Base-by-base conservation (phyloP, 352 stramenopile species). In the Phytophthora fragariae region DNA sequence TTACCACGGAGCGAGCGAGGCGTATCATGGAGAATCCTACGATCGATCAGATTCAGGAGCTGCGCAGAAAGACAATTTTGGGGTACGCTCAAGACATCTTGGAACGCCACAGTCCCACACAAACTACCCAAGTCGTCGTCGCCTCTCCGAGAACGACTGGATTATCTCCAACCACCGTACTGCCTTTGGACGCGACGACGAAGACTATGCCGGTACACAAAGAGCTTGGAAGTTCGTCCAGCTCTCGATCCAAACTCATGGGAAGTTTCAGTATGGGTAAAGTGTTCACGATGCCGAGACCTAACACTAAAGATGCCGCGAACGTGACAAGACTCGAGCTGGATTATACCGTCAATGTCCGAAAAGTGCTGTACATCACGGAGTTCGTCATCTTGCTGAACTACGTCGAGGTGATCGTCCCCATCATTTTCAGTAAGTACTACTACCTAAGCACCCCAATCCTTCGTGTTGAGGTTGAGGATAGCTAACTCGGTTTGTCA, bases 321-420 rank as follows among this genome's bases (percentile, higher is more conserved):
- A 49, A 66, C 7, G 27, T 63, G 3, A 35, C 47, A 10, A 29
- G 60, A 31, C 62, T 56, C 0, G 66, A 82, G 17, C 64, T 77
- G 9, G 35, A 70, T 17, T 80, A 83, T 17, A 55, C 74, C 1
- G 21, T 67, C 0, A 49, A 72, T 11, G 56, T 73, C 0, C 57
- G 74, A 5, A 55, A 74, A 35, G 47, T 85, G 39, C 67, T 88
- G 3, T 82, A 86, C 41, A 67, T 84, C 53, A 80, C 81, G 2
- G 79, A 86, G 70, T 89, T 84, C 12, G 33, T 86, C 17, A 24
- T 86, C 21, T 62, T 86, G 55, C 68, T 81, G 46, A 81, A 88
- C 57, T 85, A 77, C 29, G 68, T 80, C 2, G 76, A 86, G 39
- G 75, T 83, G 4, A 66, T 80, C 29, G 71, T 88, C 15, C 77